Conservation (phyloP, 495 filamentous ascomycete genomes). For the Penicillium paradoxum region DNA sequence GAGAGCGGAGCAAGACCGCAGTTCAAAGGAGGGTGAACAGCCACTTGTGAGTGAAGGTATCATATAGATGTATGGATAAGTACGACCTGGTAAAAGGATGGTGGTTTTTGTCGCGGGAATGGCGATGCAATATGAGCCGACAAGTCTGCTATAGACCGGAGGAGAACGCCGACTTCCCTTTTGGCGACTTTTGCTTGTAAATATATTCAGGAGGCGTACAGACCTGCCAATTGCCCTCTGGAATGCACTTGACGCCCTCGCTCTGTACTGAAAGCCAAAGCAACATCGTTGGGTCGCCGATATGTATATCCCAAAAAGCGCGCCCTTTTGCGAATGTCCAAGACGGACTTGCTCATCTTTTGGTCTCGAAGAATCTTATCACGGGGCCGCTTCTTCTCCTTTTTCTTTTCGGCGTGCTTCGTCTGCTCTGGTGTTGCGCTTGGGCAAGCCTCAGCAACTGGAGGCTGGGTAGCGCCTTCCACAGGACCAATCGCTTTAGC, state of each 20-base stretch:
- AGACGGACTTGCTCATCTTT: slow-evolving; percentile 52
- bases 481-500: not conserved
- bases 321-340: slow-evolving; percentile 73
- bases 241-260: slow-evolving; percentile 26
- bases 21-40: not conserved
- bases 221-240: slow-evolving; percentile 23
- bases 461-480: not conserved
- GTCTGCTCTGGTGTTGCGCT: slow-evolving; percentile 8
- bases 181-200: not conserved
- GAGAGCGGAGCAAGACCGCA: not conserved
- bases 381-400: slow-evolving; percentile 65
- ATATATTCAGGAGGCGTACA: slow-evolving; percentile 24
- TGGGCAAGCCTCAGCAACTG: not conserved
- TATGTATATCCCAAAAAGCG: slow-evolving; percentile 93
- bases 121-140: not conserved
- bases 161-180: not conserved
- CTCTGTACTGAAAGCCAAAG: slow-evolving; percentile 29
- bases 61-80: not conserved
- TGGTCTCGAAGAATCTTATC: slow-evolving; percentile 77
- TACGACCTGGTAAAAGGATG: not conserved
- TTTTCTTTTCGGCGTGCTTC: slow-evolving; percentile 29
- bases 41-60: not conserved
- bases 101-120: not conserved
- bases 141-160: not conserved
- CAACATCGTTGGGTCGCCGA: slow-evolving; percentile 48